Base-by-base conservation (phyloP, 768 basidiomycete genomes). In the Leucocoprinus birnbaumii region DNA sequence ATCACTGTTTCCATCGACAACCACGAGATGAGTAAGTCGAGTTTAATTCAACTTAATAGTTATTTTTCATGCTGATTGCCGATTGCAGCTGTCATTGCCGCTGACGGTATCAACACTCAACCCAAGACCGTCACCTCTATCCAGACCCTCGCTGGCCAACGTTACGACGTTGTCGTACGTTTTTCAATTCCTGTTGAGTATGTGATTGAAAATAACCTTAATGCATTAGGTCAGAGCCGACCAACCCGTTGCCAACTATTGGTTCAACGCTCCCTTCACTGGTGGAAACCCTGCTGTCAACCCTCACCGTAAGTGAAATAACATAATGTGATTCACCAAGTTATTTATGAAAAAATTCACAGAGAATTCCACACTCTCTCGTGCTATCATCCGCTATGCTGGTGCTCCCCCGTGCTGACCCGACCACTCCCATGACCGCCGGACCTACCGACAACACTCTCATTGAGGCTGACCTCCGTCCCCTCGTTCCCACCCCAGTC, bases 221-320 rank as follows among this genome's bases (percentile, higher is more conserved):
- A 14, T 35, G 14, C 26, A 14, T 49, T 55, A 66, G 64, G 47
- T 68, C 48, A 68, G 61, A 8, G 77, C 80, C 22, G 68, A 78
- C 59, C 74, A 79, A 56, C 63, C 72, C 0, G 65, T 79, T 0
- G 73, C 56, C 3, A 81, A 80, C 63, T 80, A 80, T 62, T 79
- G 78, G 69, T 65, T 79, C 59, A 73, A 70, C 51, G 71, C 65
- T 22, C 67, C 62, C 16, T 72, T 68, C 65, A 61, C 62, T 11
- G 67, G 68, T 43, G 70, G 71, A 26, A 60, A 62, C 47, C 67
- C 67, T 2, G 60, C 65, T 5, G 62, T 58, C 49, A 73, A 74
- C 57, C 37, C 58, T 14, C 66, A 71, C 49, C 66, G 72, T 71
- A 61, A 48, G 71, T 53, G n/a, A n/a, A n/a, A n/a, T 19, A 19